These are phyloP conservation scores for Cercospora berteroae DNA, from an alignment of 2,329 filamentous ascomycete genomes.

Conservation along the genomic window DNA sequence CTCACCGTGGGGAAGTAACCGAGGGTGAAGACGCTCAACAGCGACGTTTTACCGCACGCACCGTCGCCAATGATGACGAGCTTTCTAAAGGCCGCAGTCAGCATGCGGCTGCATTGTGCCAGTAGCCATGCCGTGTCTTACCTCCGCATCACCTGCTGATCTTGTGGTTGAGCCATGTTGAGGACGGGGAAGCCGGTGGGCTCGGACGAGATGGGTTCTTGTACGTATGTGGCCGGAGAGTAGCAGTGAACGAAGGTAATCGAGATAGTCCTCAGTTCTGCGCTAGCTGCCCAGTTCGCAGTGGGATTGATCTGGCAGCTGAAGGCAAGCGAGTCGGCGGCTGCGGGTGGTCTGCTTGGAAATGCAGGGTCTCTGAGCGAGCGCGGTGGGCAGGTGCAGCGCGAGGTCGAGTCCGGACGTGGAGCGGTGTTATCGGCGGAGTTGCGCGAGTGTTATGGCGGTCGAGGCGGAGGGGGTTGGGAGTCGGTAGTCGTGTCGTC, in stretches of 20 bases:
- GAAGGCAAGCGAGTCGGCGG: neutral
- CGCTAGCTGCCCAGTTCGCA: constrained; percentile 4
- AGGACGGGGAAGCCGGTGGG: neutral
- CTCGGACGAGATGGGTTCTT: neutral
- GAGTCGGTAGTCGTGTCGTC: constrained; percentile 1
- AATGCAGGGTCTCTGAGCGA: constrained; percentile 17
- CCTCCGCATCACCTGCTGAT: constrained; percentile 42
- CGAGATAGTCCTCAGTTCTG: neutral
- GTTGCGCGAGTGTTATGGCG: neutral
- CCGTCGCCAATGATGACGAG: constrained; percentile 96
- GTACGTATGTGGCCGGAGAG: neutral
- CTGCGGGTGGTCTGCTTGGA: neutral
- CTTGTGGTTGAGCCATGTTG: constrained; percentile 38
- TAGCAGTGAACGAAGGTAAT: neutral
- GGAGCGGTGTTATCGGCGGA: neutral
- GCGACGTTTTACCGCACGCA: constrained; percentile 96
- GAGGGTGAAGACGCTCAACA: constrained; percentile 94
- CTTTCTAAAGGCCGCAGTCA: constrained; percentile 60
- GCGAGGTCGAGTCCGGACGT: neutral
- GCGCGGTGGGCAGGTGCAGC: neutral
- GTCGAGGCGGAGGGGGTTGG: neutral
- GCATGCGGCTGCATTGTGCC: constrained; percentile 10
- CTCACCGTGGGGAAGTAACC: constrained; percentile 96
- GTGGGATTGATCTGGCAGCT: neutral
- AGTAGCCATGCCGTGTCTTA: constrained; percentile 21